These are phyloP conservation scores for Orbilia blumenaviensis DNA, from an alignment of 2,329 filamentous ascomycete species.

Conservation along the genomic window DNA sequence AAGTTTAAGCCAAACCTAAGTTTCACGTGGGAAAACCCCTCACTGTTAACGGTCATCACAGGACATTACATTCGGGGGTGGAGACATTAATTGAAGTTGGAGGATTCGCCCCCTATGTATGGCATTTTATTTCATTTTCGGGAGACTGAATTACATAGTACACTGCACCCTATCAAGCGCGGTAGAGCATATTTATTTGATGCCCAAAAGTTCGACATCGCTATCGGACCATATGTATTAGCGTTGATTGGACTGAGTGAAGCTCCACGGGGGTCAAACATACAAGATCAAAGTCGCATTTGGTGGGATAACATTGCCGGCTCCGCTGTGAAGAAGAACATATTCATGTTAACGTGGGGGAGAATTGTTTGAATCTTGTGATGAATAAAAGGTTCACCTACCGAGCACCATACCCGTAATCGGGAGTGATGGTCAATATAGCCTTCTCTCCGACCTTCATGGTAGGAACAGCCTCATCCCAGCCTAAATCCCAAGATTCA, in stretches of 20 bases:
- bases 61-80: not conserved
- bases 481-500: no score
- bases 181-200: conserved; percentile 20
- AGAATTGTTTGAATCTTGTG: no score
- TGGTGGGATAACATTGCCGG: conserved; percentile 78
- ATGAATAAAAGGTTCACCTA: no score
- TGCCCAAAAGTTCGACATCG: conserved; percentile 55
- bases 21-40: not conserved
- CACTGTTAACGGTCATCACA: not conserved
- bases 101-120: not conserved
- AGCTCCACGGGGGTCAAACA: conserved; percentile 62
- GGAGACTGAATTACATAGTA: not conserved
- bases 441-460: conserved; percentile 95
- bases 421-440: conserved; percentile 78
- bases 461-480: conserved; percentile 80
- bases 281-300: conserved; percentile 84
- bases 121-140: not conserved
- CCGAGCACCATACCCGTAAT: conserved; percentile 47
- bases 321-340: conserved; percentile 71
- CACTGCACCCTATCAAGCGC: not conserved
- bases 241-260: not conserved
- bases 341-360: no score
- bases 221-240: conserved; percentile 16
- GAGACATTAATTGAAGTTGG: not conserved
- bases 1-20: not conserved